Conservation (phyloP, 352 stramenopile species). For the Phytophthora sp. region DNA sequence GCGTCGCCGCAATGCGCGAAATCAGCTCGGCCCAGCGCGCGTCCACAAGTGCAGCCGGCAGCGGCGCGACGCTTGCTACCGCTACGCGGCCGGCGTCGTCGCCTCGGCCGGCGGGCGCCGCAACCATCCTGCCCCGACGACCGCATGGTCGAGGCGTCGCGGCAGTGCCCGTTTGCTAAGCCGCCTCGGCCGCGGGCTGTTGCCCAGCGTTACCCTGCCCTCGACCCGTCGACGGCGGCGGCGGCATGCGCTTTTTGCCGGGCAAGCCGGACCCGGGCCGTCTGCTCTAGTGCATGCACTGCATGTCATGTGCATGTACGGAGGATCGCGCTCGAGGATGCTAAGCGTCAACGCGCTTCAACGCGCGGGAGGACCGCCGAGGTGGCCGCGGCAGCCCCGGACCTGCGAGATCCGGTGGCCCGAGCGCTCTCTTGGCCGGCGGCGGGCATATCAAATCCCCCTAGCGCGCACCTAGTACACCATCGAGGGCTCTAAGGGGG, state of each 20-base stretch:
- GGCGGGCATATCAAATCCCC: conserved; percentile 4
- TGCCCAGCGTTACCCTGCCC: neutral
- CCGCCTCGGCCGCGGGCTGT: neutral
- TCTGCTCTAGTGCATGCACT: too few species aligned
- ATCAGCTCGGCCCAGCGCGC: too few species aligned
- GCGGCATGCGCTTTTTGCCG: too few species aligned
- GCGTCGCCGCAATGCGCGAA: too few species aligned
- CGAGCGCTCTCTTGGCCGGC: conserved; percentile 2
- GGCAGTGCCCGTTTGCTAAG: conserved; percentile 3
- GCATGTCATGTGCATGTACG: conserved; percentile 16
- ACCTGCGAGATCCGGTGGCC: conserved; percentile 24
- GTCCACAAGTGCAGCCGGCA: neutral
- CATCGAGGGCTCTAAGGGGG: conserved; percentile 15
- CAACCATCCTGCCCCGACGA: conserved; percentile 15
- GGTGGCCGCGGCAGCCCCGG: neutral
- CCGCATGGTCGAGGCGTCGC: conserved; percentile 27
- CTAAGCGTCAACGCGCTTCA: neutral
- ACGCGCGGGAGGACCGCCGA: too few species aligned
- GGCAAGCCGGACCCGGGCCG: conserved; percentile 10
- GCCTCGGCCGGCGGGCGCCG: conserved; percentile 1
- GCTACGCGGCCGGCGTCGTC: conserved; percentile 9
- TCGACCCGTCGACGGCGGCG: too few species aligned
- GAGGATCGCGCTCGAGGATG: conserved; percentile 20
- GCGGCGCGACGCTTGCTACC: conserved; percentile 1
- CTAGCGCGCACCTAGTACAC: conserved; percentile 5